These are phyloP conservation scores for Citropsis articulata DNA, from an alignment of 345 rosid species.

Conservation along the genomic window DNA sequence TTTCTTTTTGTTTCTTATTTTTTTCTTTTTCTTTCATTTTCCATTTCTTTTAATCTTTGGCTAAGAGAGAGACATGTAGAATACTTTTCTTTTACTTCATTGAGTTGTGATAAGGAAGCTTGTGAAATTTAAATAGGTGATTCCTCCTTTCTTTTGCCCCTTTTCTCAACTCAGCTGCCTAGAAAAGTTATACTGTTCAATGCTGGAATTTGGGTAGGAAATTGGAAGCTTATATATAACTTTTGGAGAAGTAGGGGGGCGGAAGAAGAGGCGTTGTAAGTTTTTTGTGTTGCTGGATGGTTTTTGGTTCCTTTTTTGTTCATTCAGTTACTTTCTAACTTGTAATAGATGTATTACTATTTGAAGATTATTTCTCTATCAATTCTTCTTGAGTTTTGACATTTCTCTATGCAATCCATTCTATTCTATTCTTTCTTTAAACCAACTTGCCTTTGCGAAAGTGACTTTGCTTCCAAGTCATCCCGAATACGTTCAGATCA, in stretches of 20 bases:
- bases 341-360: conserved; percentile 3
- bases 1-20: conserved; percentile 16
- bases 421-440: neutral
- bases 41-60: conserved; percentile 30
- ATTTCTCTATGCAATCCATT: neutral
- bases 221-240: conserved; percentile 1
- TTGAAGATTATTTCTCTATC: neutral
- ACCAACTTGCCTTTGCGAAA: neutral
- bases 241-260: neutral
- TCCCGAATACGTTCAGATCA: neutral
- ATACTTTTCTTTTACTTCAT: conserved; percentile 24
- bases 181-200: neutral
- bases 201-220: neutral
- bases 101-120: conserved; percentile 31
- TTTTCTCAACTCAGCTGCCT: neutral
- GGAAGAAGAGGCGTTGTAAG: conserved; percentile 1
- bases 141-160: conserved; percentile 1
- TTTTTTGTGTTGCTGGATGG: conserved; percentile 1
- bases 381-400: neutral
- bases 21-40: neutral
- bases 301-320: conserved; percentile 1
- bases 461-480: neutral
- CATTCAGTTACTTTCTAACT: neutral
- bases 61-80: conserved; percentile 44
- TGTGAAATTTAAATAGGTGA: conserved; percentile 23